phyloP scores from a whole-genome alignment of 345 rosid species.

The Nasturtium officinale region DNA sequence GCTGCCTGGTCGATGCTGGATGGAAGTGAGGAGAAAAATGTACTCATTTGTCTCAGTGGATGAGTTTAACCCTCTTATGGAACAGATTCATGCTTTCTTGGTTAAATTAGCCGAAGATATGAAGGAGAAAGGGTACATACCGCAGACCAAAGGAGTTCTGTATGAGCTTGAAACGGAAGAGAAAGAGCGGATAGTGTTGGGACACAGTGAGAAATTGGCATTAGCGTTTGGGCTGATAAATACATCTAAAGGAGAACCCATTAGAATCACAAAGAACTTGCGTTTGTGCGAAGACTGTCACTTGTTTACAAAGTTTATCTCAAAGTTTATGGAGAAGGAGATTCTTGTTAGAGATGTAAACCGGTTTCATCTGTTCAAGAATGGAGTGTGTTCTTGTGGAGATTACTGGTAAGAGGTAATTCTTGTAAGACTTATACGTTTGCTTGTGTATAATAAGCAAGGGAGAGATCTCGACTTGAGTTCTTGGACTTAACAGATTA shows the following conservation, averaged over 20 bases:
- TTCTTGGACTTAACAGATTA: slow-evolving; percentile 22
- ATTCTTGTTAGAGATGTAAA: slow-evolving; percentile 87
- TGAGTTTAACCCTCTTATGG: slow-evolving; percentile 66
- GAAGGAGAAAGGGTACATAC: slow-evolving; percentile 84
- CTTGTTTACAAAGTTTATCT: slow-evolving; percentile 73
- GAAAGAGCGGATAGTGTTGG: slow-evolving; percentile 77
- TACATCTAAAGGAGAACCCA: slow-evolving; percentile 61
- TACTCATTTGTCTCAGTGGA: slow-evolving; percentile 68
- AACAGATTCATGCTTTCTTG: slow-evolving; percentile 71
- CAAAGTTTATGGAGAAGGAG: slow-evolving; percentile 69
- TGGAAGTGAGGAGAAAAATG: slow-evolving; percentile 68
- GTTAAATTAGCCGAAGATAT: slow-evolving; percentile 64
- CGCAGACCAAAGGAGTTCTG: slow-evolving; percentile 76
- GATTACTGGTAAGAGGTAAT: slow-evolving; percentile 80
- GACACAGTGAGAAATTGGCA: slow-evolving; percentile 89
- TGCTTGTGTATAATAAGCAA: slow-evolving; percentile 37
- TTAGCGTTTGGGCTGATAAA: slow-evolving; percentile 85
- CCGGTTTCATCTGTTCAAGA: slow-evolving; percentile 75
- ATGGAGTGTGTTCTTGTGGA: slow-evolving; percentile 86
- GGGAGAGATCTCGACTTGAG: slow-evolving; percentile 27
- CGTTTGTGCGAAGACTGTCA: slow-evolving; percentile 91
- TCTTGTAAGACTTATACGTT: slow-evolving; percentile 23
- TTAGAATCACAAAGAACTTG: slow-evolving; percentile 82
- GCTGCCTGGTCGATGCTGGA: slow-evolving; percentile 78
- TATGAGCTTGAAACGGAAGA: slow-evolving; percentile 75